A percentile compares a stretch with the other conserved stretches of the same genome.
These are phyloP conservation scores for Arctium lappa DNA, from an alignment of 129 eudicot species.

Conservation along the genomic window DNA sequence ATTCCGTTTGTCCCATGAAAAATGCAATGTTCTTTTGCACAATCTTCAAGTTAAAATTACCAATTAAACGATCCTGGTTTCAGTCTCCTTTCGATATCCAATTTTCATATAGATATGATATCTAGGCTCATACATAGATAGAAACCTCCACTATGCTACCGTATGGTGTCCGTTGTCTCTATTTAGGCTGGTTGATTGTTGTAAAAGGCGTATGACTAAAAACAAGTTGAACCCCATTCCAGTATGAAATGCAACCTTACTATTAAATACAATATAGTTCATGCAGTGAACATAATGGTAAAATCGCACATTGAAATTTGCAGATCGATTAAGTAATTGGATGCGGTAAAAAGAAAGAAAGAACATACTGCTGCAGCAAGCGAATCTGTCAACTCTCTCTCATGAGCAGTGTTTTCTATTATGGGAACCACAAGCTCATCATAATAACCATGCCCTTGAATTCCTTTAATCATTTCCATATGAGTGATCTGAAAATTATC, in stretches of 20 bases:
- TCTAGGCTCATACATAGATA: too few relatives aligned
- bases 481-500: conserved; percentile 70
- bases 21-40: too few relatives aligned
- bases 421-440: conserved; percentile 97
- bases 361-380: conserved; percentile 89
- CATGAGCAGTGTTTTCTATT: conserved; percentile 94
- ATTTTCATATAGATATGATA: too few relatives aligned
- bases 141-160: too few relatives aligned
- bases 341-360: background rate
- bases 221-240: background rate
- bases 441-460: conserved; percentile 96
- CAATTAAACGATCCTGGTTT: too few relatives aligned
- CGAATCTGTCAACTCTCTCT: conserved; percentile 86
- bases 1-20: too few relatives aligned
- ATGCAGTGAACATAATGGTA: background rate
- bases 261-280: background rate
- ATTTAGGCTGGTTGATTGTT: too few relatives aligned
- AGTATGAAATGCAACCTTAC: too few relatives aligned
- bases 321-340: background rate
- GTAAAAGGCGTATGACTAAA: background rate
- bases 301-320: background rate
- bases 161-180: too few relatives aligned
- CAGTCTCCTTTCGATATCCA: too few relatives aligned
- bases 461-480: conserved; percentile 99
- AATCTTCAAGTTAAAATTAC: too few relatives aligned